Base-by-base conservation (phyloP, 2,329 filamentous ascomycete species). In the Fusarium scirpi region DNA sequence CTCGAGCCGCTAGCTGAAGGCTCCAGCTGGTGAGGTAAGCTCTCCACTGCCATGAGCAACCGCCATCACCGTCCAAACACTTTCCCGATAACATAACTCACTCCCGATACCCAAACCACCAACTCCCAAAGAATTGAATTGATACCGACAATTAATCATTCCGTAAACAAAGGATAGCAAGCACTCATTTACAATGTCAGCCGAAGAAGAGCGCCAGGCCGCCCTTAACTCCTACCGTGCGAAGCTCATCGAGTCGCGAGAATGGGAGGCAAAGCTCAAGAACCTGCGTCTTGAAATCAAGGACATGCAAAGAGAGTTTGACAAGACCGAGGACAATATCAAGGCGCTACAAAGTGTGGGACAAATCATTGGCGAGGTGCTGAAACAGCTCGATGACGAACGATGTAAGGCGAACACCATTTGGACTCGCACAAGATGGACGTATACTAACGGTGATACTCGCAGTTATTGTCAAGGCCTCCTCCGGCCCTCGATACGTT, bases 201-300 rank as follows among this genome's bases (percentile, higher is more conserved):
- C 85, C 72, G 87, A 89, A 71, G 83, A 85, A 76, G 87, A 89
- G 82, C 86, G 87, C 80, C 83, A 91, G 75, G 87, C 91, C 79
- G 92, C 92, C 78, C 90, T 95, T 77, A 86, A 90, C 78, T 89
- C 91, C 64, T 95, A 94, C 85, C 93, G 93, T 80, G 84, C 86
- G 67, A 94, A 93, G 85, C 88, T 95, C 76, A 88, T 98, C 78
- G 95, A 99, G 82, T 97, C 97, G 76, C 90, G 97, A 82, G 96
- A 99, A 87, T 98, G 94, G 94, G 97, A 99, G 83, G 92, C 95
- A 55, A 99, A 98, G 87, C 89, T 99, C 67, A 99, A 98, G 86
- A 89, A 91, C 56, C 85, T 99, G 76, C 93, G 96, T 69, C 85
- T 97, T 83, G 96, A 98, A 75, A 98, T 99, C 82, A 99, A 98